Base-by-base conservation (phyloP, 108 stramenopile genomes). In the Halocafeteria seosinensis region DNA sequence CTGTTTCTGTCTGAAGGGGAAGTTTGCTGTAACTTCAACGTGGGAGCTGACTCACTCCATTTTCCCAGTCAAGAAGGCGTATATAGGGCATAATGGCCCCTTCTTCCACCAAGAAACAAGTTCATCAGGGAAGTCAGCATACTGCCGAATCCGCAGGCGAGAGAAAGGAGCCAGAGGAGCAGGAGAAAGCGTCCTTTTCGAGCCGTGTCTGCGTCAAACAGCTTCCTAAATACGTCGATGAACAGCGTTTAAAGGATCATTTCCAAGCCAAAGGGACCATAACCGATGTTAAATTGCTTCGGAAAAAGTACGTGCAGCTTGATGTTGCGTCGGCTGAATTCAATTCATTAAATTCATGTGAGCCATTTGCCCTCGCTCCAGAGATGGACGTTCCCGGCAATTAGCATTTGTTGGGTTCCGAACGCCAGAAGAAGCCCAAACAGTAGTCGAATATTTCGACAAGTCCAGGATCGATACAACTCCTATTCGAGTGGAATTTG, bases 321-420 rank as follows among this genome's bases (percentile, higher is more conserved):
- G 53, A 28, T 11, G 29, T 31, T 9, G 30, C 9, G 8, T 9
- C 9, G 5, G 5, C 53, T 31, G 9, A 31, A 55, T 31, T 8
- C 53, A 55, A 55, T n/a, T 17, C 42, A 21, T 17, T 47, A n/a
- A 47, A 47, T 47, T 47, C 42, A 47, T 47, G 4, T 9, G 53
- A 28, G 9, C 9, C 53, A 5, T 9, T 4, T 8, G 29, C 8
- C 11, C 9, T 4, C 53, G 53, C n/a, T n/a, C n/a, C n/a, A 59
- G 25, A 12, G 75, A 69, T 13, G 81, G 81, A 4, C 65, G 64
- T 37, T 70, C 77, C 26, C 57, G 81, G 21, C 70, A 70, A 27
- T 70, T 81, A 12, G 81, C 74, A 5, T 81, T 81, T 42, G 74
- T 81, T 38, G 81, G 81, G 23, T 81, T 75, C 52, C 38, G 55